Evolutionary conservation across 73 alveolate genomes (phyloP), one percentile per base, ranked within the genome.

Genomic region (Effrenium voratum): DNA sequence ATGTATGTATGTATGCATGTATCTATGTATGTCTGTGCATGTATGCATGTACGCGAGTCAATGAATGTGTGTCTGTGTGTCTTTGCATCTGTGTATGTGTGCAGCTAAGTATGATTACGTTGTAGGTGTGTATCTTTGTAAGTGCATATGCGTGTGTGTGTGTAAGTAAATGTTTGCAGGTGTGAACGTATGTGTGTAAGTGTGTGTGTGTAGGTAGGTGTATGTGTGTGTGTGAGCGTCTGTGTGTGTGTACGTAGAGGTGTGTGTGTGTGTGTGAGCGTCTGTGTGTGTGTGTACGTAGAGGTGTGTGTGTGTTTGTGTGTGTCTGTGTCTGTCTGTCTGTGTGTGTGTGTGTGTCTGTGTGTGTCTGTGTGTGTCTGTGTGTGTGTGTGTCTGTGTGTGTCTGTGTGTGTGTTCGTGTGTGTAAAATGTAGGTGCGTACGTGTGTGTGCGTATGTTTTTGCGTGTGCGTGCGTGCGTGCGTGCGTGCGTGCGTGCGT

Each of bases 341-440:
- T 24, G 70, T 55, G 70, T 24, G 70, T 55, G 70, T 24, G 70
- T 55, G 70, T 24, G 70, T 55, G 70, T 24, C 32, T 55, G 70
- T 24, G 70, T 55, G 70, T 24, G 70, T 55, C 32, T 55, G 70
- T n/a, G n/a, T n/a, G n/a, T n/a, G n/a, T n/a, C n/a, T n/a, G n/a
- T 26, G 79, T 66, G 79, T 32, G 79, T 66, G 79, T 66, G 79
- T 32, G 79, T 66, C 40, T 66, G 79, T 32, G 79, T 66, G 79
- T 26, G 79, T 32, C 40, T 66, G 79, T 66, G 79, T 32, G 79
- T 66, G 79, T 66, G 79, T 32, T 15, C 24, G 79, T 32, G 79
- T 66, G 63, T 19, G 63, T 52, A 19, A 12, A 19, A 8, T 8
- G 63, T 52, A 19, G 26, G 63, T 8, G 79, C 44, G 79, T 36